These are phyloP conservation scores for Vitis hybrid DNA, from an alignment of 177 flowering plant genomes.

Conservation along the genomic window DNA sequence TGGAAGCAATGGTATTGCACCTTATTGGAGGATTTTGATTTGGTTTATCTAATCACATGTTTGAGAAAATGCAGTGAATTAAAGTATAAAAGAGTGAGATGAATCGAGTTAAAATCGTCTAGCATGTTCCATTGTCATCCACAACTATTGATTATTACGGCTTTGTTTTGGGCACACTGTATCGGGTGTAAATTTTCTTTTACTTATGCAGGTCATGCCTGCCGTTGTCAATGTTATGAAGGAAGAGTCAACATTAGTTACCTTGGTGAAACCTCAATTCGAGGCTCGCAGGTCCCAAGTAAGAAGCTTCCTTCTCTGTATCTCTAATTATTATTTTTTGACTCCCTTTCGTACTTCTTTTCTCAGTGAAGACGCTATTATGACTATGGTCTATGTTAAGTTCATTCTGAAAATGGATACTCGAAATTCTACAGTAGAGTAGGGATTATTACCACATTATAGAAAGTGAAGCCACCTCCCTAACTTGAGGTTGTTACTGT, in stretches of 20 bases:
- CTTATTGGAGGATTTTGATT: too few species aligned
- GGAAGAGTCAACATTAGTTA: conserved; percentile 68
- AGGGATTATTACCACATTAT: too few species aligned
- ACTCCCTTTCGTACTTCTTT: not conserved
- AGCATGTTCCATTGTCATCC: not conserved
- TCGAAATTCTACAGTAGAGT: not conserved
- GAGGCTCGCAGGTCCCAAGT: conserved; percentile 96
- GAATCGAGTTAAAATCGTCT: not conserved
- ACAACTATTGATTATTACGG: too few species aligned
- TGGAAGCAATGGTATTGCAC: too few species aligned
- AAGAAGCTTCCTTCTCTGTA: conserved; percentile 8
- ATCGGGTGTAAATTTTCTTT: not conserved
- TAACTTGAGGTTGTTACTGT: too few species aligned
- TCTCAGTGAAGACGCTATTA: not conserved
- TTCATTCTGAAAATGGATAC: not conserved
- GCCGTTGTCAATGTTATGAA: conserved; percentile 86
- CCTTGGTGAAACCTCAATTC: conserved; percentile 94
- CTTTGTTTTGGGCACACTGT: not conserved
- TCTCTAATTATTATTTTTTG: not conserved
- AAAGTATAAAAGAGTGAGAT: too few species aligned
- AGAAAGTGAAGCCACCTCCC: too few species aligned
- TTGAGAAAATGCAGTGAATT: not conserved
- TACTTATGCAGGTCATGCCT: conserved; percentile 79
- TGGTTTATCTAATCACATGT: not conserved
- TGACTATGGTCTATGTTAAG: not conserved